These are phyloP conservation scores for Austroboletus novae-zelandiae DNA, from an alignment of 1,284 basidiomycete genomes.

Conservation along the genomic window DNA sequence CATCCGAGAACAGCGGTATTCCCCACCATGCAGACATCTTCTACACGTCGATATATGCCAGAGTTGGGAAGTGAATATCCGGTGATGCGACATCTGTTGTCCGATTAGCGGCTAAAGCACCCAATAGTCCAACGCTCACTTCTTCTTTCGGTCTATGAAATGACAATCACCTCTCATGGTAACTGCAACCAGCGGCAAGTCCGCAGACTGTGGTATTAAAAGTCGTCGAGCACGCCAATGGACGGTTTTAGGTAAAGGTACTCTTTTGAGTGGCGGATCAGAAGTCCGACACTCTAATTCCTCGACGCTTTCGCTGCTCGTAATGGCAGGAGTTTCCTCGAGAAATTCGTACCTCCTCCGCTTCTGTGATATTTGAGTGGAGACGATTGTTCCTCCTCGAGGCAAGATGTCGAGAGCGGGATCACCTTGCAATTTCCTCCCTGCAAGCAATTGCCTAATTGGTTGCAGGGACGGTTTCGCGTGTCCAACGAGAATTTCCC, in stretches of 20 bases:
- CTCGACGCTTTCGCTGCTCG: constrained; percentile 11
- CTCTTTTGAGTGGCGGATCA: constrained; percentile 25
- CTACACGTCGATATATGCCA: constrained; percentile 38
- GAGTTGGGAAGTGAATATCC: constrained; percentile 42
- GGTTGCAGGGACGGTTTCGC: constrained; percentile 12
- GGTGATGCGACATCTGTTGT: constrained; percentile 36
- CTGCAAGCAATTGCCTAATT: constrained; percentile 14
- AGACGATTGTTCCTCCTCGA: constrained; percentile 3
- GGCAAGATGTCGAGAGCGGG: constrained; percentile 2
- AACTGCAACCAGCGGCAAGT: constrained; percentile 42
- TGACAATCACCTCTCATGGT: constrained; percentile 52
- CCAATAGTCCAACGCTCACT: constrained; percentile 21
- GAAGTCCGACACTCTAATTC: constrained; percentile 12
- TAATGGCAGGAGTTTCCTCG: constrained; percentile 11
- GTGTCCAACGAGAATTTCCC: constrained; percentile 3
- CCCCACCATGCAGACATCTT: constrained; percentile 41
- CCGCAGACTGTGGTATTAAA: constrained; percentile 35
- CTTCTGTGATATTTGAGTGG: constrained; percentile 7
- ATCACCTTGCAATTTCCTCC: constrained; percentile 8
- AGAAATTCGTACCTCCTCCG: constrained; percentile 2
- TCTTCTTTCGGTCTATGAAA: constrained; percentile 41
- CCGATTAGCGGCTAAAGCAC: constrained; percentile 13
- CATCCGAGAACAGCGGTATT: constrained; percentile 45
- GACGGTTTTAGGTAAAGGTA: constrained; percentile 40
- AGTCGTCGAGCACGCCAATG: constrained; percentile 43